A percentile compares a stretch with the other conserved stretches of the same genome.
Conservation (phyloP, 306 rosid species). For the Hippophae rhamnoides region DNA sequence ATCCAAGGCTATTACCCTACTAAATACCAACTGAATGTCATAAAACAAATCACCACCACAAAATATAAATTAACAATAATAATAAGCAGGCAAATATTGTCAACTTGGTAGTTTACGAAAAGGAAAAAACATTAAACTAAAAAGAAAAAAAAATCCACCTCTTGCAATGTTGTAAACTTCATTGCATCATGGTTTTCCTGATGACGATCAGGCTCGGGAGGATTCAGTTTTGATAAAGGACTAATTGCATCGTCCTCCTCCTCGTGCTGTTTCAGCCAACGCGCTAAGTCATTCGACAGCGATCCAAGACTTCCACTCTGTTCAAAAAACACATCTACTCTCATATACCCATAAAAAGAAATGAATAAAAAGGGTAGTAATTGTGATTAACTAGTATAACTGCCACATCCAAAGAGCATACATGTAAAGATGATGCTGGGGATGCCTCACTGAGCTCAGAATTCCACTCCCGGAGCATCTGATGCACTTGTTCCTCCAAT, state of each 20-base stretch:
- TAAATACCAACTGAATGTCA: too few species aligned
- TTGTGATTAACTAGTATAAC: constrained; percentile 23
- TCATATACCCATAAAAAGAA: too few species aligned
- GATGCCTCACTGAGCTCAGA: constrained; percentile 92
- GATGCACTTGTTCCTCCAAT: constrained; percentile 94
- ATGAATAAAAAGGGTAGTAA: too few species aligned
- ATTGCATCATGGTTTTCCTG: constrained; percentile 54
- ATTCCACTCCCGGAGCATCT: constrained; percentile 99
- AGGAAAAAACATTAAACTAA: too few species aligned
- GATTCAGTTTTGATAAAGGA: constrained; percentile 43
- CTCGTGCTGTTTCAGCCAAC: constrained; percentile 79
- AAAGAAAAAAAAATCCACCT: constrained; percentile 30
- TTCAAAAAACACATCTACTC: background rate
- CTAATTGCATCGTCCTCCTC: constrained; percentile 99
- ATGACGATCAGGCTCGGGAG: constrained; percentile 71
- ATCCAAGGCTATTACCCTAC: too few species aligned
- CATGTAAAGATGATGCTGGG: constrained; percentile 85
- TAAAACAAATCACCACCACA: too few species aligned
- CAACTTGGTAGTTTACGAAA: too few species aligned
- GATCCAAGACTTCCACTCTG: constrained; percentile 94
- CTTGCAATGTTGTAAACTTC: constrained; percentile 43
- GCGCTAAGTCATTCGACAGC: constrained; percentile 81
- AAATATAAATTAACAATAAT: too few species aligned
- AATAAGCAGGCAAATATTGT: too few species aligned
- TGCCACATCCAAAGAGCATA: constrained; percentile 35